Evolutionary conservation across 116 monocot species (phyloP), one percentile per base, ranked within the genome.

Genomic region (Iris pallida): DNA sequence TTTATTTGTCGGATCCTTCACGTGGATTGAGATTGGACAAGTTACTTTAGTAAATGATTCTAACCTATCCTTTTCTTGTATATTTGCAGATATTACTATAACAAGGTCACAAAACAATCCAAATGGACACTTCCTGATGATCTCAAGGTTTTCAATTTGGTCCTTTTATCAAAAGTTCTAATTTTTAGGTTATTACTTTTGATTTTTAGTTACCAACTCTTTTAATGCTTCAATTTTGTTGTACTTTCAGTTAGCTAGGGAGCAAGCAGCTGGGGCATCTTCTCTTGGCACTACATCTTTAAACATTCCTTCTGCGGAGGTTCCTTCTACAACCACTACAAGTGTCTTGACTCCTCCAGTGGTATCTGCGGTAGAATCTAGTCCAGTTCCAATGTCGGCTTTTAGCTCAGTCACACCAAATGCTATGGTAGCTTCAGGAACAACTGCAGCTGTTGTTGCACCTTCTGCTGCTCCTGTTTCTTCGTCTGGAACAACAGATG

Each of bases 81-180:
- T 71, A 4, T 65, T 46, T 78, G 16, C 84, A 99, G 99, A 79
- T 99, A 99, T 70, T 99, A 99, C 72, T 99, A 88, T 77, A 99
- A 99, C 80, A 99, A 93, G 73, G 80, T 90, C 14, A 93, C 88
- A 64, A 99, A 90, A 63, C 82, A 88, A 73, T 99, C 99, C 7
- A 93, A 93, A 78, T 99, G 99, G 99, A 81, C 81, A 52, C 93
- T 99, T 68, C 99, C 99, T 63, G 99, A 99, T 64, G 99, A 99
- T 42, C 79, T 99, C 41, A 99, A 90, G 99, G 99, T 99, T 70
- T 58, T 53, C 4, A 66, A 15, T 61, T 16, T 46, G 8, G 18
- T 65, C 40, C 17, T 44, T 64, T 59, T 62, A 17, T 54, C 6
- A 16, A 30, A 30, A 30, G 30, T 61, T 17, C 42, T 45, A 43